Evolutionary conservation across 2,329 filamentous ascomycete species (phyloP), one percentile per base, ranked within the genome.

Genomic region (Diaporthe citriasiana): DNA sequence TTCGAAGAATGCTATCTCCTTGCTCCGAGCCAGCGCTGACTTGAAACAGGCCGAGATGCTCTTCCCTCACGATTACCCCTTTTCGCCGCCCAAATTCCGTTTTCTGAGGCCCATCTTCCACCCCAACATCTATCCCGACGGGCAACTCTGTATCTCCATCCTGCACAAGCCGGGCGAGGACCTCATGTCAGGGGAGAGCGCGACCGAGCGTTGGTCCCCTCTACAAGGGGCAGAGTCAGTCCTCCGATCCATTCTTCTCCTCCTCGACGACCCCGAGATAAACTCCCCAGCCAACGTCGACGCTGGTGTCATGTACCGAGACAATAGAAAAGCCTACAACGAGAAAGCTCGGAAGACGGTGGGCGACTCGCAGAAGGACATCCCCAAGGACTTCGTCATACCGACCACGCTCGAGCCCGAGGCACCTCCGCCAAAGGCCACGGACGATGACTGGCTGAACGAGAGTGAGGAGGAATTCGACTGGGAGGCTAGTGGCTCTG

Each of bases 201-300:
- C 97, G 9, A 93, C 93, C 74, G 97, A 98, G 85, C 93, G 96
- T 73, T 99, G 96, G 96, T 95, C 94, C 8, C 95, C 97, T 1
- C 92, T 97, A 5, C 96, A 98, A 83, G 94, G 95, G 27, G 96
- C 97, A 63, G 97, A 98, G 85, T 97, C 95, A 3, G 95, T 99
- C 47, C 89, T 99, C 25, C 95, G 97, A 76, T 98, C 95, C 12
- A 94, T 98, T 25, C 90, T 98, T 10, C 93, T 97, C 8, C 90
- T 99, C 3, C 91, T 99, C 72, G 97, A 98, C 82, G 95, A 98
- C 79, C 95, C 96, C 19, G 96, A 99, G 83, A 94, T 97, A 79
- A 95, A 92, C 78, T 98, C 95, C 0, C 95, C 97, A 0, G 97
- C 96, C 76, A 98, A 98, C 82, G 95, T 98, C 72, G 96, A 98